Evolutionary conservation across 2,329 filamentous ascomycete species (phyloP), one percentile per base, ranked within the genome.

Genomic region (Davidsoniella australis): DNA sequence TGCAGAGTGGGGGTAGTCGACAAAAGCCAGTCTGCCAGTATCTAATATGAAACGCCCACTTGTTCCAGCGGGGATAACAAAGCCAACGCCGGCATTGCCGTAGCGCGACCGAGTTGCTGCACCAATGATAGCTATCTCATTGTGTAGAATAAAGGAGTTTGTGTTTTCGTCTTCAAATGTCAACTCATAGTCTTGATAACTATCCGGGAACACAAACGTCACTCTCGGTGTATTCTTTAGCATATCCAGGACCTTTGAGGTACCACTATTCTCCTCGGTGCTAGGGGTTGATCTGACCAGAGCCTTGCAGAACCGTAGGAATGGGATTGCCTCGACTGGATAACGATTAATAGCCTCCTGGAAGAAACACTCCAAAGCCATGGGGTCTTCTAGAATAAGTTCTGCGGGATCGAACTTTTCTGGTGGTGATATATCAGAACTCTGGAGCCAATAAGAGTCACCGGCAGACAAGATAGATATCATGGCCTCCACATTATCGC

Each of bases 111-210:
- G 50, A 3, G 46, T 37, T 10, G 48, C 43, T 5, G 54, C 49
- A 14, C 65, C 60, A 54, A 89, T 82, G 2, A 88, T 69, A 1
- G 77, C 69, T 6, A 88, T 65, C 47, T 79, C 71, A 41, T 72
- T 68, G 1, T 71, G 67, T 3, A 95, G 72, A 53, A 75, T 71
- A 53, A 95, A 83, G 16, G 76, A 77, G 57, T 93, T 91, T 23
- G 76, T 78, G 56, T 91, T 88, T 52, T 91, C 84, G 55, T 94
- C 85, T 63, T 95, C 88, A 48, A 83, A 78, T 38, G 82, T 78
- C 10, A 88, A 76, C 53, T 80, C 75, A 57, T 93, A 95, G 36
- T 75, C 76, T 40, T 73, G 72, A 60, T 94, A 94, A 29, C 73
- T 64, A 0, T 72, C 64, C 0, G 85, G 80, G n/a, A 94, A 71